Conservation (phyloP, 2,329 filamentous ascomycete species). For the Diaporthe eres region DNA sequence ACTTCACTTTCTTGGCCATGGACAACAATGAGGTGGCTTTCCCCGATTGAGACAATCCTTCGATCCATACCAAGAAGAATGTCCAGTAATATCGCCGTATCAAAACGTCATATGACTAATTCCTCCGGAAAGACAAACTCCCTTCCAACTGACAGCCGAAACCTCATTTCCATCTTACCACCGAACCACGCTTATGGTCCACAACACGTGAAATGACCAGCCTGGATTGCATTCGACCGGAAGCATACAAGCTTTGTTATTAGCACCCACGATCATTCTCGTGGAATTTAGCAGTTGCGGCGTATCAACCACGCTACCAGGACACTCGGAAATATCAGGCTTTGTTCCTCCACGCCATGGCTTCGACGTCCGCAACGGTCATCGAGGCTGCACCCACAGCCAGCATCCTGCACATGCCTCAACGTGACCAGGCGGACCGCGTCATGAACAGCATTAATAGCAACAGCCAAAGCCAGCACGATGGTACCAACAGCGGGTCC, state of each 20-base stretch:
- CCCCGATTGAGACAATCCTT: slow-evolving; percentile 7
- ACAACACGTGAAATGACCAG: background rate
- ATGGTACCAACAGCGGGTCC: background rate
- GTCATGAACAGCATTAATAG: too few relatives aligned
- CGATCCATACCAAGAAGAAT: background rate
- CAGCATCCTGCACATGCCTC: too few relatives aligned
- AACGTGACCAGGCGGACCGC: background rate
- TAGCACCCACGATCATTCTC: accelerated
- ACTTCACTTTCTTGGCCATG: background rate
- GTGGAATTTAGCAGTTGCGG: background rate
- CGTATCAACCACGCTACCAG: background rate
- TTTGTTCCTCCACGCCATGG: background rate
- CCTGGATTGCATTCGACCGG: too few relatives aligned
- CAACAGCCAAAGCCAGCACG: background rate
- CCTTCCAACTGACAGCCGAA: background rate
- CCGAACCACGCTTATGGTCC: background rate
- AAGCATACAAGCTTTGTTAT: background rate
- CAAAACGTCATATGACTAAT: slow-evolving; percentile 16
- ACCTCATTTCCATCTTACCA: background rate
- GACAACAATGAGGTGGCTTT: background rate
- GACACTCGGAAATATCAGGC: background rate
- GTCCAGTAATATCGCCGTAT: background rate
- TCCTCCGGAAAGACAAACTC: background rate
- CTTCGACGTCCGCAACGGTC: background rate
- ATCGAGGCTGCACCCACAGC: background rate